A percentile compares a stretch with the other conserved stretches of the same genome.
Evolutionary conservation across 345 rosid species (phyloP).

Genomic region (Hypericum perforatum): DNA sequence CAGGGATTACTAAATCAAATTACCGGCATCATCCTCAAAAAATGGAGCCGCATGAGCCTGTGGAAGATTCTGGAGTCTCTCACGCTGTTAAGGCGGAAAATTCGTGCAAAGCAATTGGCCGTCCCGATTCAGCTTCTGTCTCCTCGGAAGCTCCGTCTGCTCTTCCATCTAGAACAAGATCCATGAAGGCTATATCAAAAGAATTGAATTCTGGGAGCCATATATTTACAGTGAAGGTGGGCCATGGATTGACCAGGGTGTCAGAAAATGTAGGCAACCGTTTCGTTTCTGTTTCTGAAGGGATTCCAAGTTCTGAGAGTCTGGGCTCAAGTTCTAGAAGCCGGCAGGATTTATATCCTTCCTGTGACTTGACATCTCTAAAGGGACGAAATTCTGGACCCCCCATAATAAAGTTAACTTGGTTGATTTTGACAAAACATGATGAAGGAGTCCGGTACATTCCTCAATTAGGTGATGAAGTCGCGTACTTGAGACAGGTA

Average conservation of each 20-base stretch:
- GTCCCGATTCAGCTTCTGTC: conserved; percentile 22
- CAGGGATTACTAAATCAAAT: conserved; percentile 26
- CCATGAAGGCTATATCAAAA: conserved; percentile 40
- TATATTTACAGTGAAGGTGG: conserved; percentile 25
- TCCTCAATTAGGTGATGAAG: conserved; percentile 23
- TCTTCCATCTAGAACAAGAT: conserved; percentile 55
- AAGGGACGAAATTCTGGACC: conserved; percentile 1
- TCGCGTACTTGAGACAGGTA: conserved; percentile 24
- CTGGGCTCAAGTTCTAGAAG: conserved; percentile 16
- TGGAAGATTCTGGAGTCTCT: conserved; percentile 18
- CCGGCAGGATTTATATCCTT: conserved; percentile 7
- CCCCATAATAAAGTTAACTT: conserved; percentile 16
- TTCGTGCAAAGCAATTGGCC: conserved; percentile 13
- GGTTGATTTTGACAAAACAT: conserved; percentile 18
- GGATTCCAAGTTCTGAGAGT: conserved; percentile 1
- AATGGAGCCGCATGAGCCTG: conserved; percentile 12
- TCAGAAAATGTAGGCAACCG: conserved; percentile 19
- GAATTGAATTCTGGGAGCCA: conserved; percentile 26
- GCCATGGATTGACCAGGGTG: conserved; percentile 30
- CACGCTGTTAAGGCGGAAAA: conserved; percentile 21
- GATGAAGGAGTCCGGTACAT: conserved; percentile 20
- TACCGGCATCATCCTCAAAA: conserved; percentile 9
- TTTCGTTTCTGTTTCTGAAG: conserved; percentile 11
- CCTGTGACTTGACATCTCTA: neutral
- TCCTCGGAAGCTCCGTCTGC: conserved; percentile 33